Percentiles rank a stretch among this genome's conserved stretches.
phyloP scores from a whole-genome alignment of 2,329 filamentous ascomycete species.

The Trichoderma asperellum region DNA sequence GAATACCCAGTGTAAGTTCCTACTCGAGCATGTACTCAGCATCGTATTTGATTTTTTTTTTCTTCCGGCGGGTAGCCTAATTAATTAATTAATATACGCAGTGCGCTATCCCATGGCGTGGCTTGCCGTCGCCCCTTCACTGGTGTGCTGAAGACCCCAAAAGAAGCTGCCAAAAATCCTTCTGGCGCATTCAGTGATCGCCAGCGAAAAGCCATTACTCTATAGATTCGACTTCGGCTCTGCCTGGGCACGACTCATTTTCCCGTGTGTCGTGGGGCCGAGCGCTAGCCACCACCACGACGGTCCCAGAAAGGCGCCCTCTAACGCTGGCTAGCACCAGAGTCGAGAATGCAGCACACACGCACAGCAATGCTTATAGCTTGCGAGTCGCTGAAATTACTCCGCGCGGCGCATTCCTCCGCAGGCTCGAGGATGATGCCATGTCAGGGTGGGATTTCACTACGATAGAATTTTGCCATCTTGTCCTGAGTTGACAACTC shows the following conservation, averaged over 20 bases:
- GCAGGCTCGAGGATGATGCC: slow-evolving; percentile 19
- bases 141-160: not conserved
- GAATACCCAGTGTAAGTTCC: not conserved
- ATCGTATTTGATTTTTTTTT: not conserved
- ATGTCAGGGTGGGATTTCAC: slow-evolving; percentile 28
- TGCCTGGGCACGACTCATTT: slow-evolving; percentile 25
- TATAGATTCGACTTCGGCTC: slow-evolving; percentile 8
- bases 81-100: not conserved
- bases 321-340: not conserved
- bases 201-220: slow-evolving; percentile 19
- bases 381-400: not conserved
- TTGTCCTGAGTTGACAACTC: not conserved
- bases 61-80: not conserved
- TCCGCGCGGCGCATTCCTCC: slow-evolving; percentile 12
- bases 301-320: not conserved
- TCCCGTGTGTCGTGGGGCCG: slow-evolving; percentile 25
- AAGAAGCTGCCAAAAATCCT: slow-evolving; percentile 1
- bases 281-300: slow-evolving; percentile 8
- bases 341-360: slow-evolving; percentile 1
- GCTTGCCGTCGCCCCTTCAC: not conserved
- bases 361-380: slow-evolving; percentile 15
- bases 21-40: not conserved
- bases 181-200: slow-evolving; percentile 12
- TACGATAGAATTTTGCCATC: not conserved
- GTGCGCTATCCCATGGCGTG: not conserved